Conservation (phyloP, 345 rosid species). For the Aquilaria sinensis region DNA sequence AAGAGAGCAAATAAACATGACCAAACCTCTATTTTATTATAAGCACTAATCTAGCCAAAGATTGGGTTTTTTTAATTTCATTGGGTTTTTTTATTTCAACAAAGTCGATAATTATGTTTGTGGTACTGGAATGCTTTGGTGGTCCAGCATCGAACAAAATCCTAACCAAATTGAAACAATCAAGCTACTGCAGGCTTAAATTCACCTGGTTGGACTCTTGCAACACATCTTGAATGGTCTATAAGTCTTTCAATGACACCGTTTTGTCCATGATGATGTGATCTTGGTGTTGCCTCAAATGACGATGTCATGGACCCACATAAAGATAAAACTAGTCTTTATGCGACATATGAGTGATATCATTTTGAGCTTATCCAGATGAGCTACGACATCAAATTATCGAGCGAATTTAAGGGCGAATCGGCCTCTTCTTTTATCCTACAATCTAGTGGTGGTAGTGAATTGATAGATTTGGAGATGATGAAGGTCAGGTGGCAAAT, state of each 20-base stretch:
- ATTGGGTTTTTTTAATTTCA: conserved; percentile 21
- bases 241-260: conserved; percentile 43
- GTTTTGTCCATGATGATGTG: conserved; percentile 62
- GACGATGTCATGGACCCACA: conserved; percentile 83
- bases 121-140: conserved; percentile 77
- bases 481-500: too few species aligned
- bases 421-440: too few species aligned
- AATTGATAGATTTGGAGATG: too few species aligned
- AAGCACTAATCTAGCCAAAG: conserved; percentile 69
- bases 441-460: too few species aligned
- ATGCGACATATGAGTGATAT: conserved; percentile 44
- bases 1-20: background rate
- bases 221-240: conserved; percentile 69
- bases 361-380: conserved; percentile 29
- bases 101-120: conserved; percentile 70
- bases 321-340: conserved; percentile 39
- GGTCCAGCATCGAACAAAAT: conserved; percentile 88
- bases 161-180: conserved; percentile 70
- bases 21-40: conserved; percentile 65
- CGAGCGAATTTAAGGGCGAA: too few species aligned
- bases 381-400: conserved; percentile 17
- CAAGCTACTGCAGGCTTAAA: conserved; percentile 65
- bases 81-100: conserved; percentile 37
- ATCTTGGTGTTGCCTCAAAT: conserved; percentile 70
- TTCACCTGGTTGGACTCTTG: conserved; percentile 55